Evolutionary conservation across 768 basidiomycete genomes (phyloP).

Genomic region (Russula foetens): DNA sequence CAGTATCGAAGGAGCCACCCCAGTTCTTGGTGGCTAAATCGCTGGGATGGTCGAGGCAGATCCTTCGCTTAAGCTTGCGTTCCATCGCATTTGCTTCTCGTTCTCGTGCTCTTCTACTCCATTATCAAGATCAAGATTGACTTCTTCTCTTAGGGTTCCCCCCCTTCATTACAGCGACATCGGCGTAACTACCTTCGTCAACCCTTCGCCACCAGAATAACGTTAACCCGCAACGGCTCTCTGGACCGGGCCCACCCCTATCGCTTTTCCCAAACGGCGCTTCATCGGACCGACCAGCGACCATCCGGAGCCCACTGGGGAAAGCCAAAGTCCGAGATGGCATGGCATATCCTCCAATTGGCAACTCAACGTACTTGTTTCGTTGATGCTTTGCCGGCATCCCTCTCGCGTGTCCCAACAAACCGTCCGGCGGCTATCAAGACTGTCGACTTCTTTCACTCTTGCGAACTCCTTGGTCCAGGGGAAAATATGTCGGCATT

Average conservation of each 20-base stretch:
- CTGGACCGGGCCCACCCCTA: not conserved
- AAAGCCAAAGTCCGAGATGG: conserved; percentile 1
- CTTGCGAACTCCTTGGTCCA: too few relatives aligned
- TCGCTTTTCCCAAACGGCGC: not conserved
- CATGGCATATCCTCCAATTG: not conserved
- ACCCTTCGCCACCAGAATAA: not conserved
- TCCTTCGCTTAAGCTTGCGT: not conserved
- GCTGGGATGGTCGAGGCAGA: too few relatives aligned
- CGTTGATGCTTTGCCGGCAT: not conserved
- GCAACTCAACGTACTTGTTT: not conserved
- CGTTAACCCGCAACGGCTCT: not conserved
- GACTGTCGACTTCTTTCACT: too few relatives aligned
- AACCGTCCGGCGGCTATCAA: not conserved
- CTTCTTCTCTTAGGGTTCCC: not conserved
- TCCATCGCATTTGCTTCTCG: not conserved
- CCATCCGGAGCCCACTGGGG: not conserved
- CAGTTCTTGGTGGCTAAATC: not conserved
- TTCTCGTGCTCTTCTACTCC: not conserved
- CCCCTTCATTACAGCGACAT: not conserved
- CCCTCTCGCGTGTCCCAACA: not conserved
- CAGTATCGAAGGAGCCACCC: not conserved
- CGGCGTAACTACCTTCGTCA: not conserved
- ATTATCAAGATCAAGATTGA: not conserved
- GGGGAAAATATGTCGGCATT: too few relatives aligned
- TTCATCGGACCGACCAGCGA: not conserved